Evolutionary conservation across 2,329 filamentous ascomycete species (phyloP).

Genomic region (Stemphylium lycopersici): DNA sequence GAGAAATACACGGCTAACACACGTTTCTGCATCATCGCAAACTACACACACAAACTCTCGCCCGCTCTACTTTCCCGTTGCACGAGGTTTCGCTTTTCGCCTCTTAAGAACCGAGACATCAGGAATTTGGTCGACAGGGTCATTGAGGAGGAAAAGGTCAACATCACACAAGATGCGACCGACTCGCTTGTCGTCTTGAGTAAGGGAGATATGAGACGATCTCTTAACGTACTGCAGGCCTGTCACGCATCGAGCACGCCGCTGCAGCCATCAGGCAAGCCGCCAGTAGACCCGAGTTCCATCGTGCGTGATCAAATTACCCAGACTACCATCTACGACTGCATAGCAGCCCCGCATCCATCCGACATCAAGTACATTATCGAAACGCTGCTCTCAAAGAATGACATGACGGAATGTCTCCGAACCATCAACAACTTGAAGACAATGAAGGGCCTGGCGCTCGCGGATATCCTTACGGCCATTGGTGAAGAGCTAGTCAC

Average conservation of each 20-base stretch:
- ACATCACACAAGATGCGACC: constrained; percentile 79
- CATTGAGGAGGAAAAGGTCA: constrained; percentile 82
- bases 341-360: constrained; percentile 93
- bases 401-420: constrained; percentile 88
- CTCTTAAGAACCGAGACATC: constrained; percentile 88
- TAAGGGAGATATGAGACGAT: constrained; percentile 94
- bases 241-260: constrained; percentile 89
- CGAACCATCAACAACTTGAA: constrained; percentile 89
- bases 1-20: constrained; percentile 99
- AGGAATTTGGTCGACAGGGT: constrained; percentile 85
- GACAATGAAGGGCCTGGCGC: constrained; percentile 78
- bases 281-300: constrained; percentile 57
- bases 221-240: constrained; percentile 93
- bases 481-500: constrained; percentile 81
- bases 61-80: constrained; percentile 91
- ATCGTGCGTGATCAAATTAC: constrained; percentile 85
- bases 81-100: constrained; percentile 93
- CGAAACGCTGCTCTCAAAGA: constrained; percentile 79
- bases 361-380: constrained; percentile 85
- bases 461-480: constrained; percentile 92
- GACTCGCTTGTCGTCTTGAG: constrained; percentile 85
- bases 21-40: constrained; percentile 96
- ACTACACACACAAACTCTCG: constrained; percentile 97
- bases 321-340: constrained; percentile 92
- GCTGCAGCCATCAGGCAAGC: constrained; percentile 56